phyloP scores from a whole-genome alignment of 148 eudicot genomes.

The Spergularia bocconei region DNA sequence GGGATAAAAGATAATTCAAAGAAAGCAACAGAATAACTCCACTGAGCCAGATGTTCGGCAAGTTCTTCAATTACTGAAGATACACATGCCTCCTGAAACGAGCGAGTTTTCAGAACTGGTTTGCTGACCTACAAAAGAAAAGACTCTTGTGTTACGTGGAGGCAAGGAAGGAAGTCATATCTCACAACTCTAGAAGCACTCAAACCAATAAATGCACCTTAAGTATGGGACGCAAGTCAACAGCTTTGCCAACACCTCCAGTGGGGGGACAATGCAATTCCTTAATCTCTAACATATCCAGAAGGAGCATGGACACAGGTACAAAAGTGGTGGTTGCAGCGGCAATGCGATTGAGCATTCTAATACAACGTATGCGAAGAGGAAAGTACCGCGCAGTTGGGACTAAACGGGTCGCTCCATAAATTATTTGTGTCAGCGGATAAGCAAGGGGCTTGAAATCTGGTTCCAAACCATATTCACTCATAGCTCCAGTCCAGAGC shows the following conservation, averaged over 20 bases:
- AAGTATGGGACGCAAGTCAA: conserved; percentile 60
- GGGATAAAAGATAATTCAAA: conserved; percentile 87
- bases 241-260: conserved; percentile 91
- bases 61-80: conserved; percentile 81
- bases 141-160: conserved; percentile 5
- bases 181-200: conserved; percentile 4
- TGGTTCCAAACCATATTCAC: conserved; percentile 69
- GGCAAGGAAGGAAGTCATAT: not conserved
- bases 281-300: conserved; percentile 94
- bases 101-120: conserved; percentile 60
- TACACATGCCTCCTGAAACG: conserved; percentile 92
- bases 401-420: conserved; percentile 81
- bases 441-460: conserved; percentile 89
- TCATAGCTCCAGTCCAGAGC: conserved; percentile 95
- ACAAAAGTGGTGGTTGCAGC: conserved; percentile 73
- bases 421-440: conserved; percentile 94
- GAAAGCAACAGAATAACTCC: conserved; percentile 94
- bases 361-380: conserved; percentile 84
- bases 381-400: conserved; percentile 95
- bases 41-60: conserved; percentile 85
- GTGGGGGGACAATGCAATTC: conserved; percentile 80
- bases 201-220: conserved; percentile 48
- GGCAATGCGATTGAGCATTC: conserved; percentile 91
- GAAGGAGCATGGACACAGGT: conserved; percentile 79
- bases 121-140: conserved; percentile 65